Conservation (phyloP, 306 rosid species). For the Cicer arietinum region DNA sequence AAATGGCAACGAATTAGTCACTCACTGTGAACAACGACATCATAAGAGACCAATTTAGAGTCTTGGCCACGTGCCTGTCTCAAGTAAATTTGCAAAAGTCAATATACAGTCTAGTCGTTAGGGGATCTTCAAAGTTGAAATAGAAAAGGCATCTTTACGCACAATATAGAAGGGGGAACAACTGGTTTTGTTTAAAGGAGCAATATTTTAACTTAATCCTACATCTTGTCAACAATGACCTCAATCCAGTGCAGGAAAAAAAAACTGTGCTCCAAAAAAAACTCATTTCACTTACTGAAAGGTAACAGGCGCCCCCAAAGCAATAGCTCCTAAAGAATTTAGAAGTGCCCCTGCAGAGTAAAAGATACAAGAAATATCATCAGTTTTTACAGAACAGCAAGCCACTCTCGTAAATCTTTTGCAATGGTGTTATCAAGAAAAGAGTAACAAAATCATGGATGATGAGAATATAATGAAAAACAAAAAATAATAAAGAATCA, state of each 20-base stretch:
- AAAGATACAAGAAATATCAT: constrained; percentile 21
- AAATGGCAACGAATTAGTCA: constrained; percentile 21
- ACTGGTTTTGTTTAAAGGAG: constrained; percentile 25
- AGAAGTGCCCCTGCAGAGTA: constrained; percentile 71
- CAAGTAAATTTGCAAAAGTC: constrained; percentile 45
- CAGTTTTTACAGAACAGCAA: not conserved
- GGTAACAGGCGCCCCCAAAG: constrained; percentile 86
- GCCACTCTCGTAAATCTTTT: not conserved
- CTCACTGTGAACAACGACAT: constrained; percentile 88
- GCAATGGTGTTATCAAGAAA: not conserved
- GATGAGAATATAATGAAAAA: not conserved
- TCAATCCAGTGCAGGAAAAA: constrained; percentile 20
- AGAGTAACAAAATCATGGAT: not conserved
- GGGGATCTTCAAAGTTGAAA: constrained; percentile 18
- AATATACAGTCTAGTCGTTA: constrained; percentile 25
- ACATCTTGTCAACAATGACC: constrained; percentile 48
- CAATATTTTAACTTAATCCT: constrained; percentile 12
- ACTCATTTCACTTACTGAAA: constrained; percentile 69
- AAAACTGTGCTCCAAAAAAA: constrained; percentile 38
- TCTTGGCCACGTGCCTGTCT: constrained; percentile 72
- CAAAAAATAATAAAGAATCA: not conserved
- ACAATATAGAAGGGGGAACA: constrained; percentile 2
- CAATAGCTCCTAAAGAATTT: constrained; percentile 79
- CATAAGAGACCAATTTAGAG: constrained; percentile 78
- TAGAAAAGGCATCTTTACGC: not conserved